Conservation (phyloP, 352 stramenopile species). For the Phytophthora pseudosyringae region DNA sequence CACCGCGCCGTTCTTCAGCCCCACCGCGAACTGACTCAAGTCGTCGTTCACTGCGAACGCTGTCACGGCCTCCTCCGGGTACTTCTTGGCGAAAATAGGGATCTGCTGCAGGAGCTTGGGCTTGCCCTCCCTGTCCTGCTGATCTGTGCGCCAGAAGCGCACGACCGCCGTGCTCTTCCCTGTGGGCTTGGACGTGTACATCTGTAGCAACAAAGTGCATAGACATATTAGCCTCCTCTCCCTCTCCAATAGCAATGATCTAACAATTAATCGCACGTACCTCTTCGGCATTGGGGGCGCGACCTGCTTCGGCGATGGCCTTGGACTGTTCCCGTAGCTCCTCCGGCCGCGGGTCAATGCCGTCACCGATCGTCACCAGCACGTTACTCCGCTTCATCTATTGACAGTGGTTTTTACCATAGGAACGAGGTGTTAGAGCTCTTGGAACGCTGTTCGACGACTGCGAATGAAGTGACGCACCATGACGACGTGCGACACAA, state of each 20-base stretch:
- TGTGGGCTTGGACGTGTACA: constrained; percentile 72
- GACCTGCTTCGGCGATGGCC: constrained; percentile 76
- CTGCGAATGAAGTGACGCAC: constrained; percentile 34
- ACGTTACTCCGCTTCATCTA: constrained; percentile 92
- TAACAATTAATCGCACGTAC: constrained; percentile 31
- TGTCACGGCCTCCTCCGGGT: constrained; percentile 87
- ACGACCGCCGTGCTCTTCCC: constrained; percentile 78
- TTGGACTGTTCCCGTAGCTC: constrained; percentile 82
- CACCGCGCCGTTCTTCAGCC: constrained; percentile 83
- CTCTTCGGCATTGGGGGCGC: constrained; percentile 62
- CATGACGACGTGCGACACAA: constrained; percentile 91
- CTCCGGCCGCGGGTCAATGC: constrained; percentile 82
- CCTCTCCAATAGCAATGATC: neutral
- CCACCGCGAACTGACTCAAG: constrained; percentile 81
- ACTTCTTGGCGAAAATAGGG: constrained; percentile 89
- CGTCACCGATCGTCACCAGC: constrained; percentile 85
- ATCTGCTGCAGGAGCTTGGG: constrained; percentile 89
- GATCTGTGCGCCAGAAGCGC: constrained; percentile 89
- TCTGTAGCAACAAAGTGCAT: constrained; percentile 32
- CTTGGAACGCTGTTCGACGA: neutral
- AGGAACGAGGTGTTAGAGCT: constrained; percentile 1
- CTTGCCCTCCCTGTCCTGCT: constrained; percentile 86
- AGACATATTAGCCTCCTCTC: neutral
- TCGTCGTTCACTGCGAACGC: constrained; percentile 88
- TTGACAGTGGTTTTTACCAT: neutral